Evolutionary conservation across 2,329 filamentous ascomycete species (phyloP), one percentile per base, ranked within the genome.

Genomic region (Trichoderma sp.): DNA sequence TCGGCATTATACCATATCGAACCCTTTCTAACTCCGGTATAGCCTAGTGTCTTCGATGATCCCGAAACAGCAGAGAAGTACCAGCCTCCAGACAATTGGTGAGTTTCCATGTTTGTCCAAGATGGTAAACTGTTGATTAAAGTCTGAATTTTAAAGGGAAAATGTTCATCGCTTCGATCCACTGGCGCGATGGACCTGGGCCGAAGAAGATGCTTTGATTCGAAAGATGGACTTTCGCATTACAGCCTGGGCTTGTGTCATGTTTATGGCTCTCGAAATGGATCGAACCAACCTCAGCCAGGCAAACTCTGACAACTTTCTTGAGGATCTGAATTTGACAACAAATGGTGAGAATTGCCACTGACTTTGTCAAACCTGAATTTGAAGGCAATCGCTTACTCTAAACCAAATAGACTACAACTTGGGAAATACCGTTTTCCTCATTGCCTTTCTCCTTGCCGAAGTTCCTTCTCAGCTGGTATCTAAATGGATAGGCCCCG

Each of bases 91-190:
- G 18, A 68, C 21, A 70, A 73, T 59, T 76, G 74, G 74, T 73
- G 59, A 59, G 59, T 11, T n/a, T 51, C 7, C 10, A 13, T 1
- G 16, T 21, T 7, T 6, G 3, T 14, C 5, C 14, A n/a, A 5
- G 18, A 18, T 10, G 7, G 6, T 43, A n/a, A 21, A 13, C 32
- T 18, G 76, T 6, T 10, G 3, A 13, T 6, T 26, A 26, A 11
- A 8, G 5, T 13, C 24, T 85, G 69, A 84, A 74, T 71, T 77
- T 79, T 1, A n/a, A 7, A 61, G 59, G 59, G 87, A 90, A 73
- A 86, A 86, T 3, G 76, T 81, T 11, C 87, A 89, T 76, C 81
- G 86, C 60, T 89, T 84, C 74, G 86, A 89, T 72, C 86, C 87
- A 0, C 75, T 80, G 1, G 86, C 84, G 55, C 78, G 82, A 58